These are phyloP conservation scores for Cryptococcus sp. DNA, from an alignment of 1,284 basidiomycete species.

Conservation along the genomic window DNA sequence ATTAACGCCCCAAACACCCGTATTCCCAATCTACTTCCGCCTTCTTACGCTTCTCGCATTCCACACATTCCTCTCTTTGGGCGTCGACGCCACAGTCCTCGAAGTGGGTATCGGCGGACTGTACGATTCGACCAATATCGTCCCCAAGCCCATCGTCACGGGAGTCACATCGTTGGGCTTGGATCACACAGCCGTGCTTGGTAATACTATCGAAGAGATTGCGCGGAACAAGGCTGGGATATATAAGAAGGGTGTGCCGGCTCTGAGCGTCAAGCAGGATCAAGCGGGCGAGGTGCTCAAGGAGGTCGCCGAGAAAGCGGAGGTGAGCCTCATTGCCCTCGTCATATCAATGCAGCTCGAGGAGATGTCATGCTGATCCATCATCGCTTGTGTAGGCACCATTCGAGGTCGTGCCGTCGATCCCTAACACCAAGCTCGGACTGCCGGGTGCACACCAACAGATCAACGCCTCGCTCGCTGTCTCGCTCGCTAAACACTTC, in stretches of 20 bases:
- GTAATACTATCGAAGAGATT: slow-evolving; percentile 86
- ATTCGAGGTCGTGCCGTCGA: slow-evolving; percentile 40
- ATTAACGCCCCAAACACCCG: slow-evolving; percentile 61
- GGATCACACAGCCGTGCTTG: slow-evolving; percentile 89
- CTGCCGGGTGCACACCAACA: slow-evolving; percentile 87
- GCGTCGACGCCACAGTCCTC: slow-evolving; percentile 84
- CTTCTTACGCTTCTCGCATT: slow-evolving; percentile 91
- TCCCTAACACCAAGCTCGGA: slow-evolving; percentile 59
- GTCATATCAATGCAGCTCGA: neutral
- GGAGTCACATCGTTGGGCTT: slow-evolving; percentile 89
- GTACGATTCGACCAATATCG: slow-evolving; percentile 95
- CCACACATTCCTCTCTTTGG: slow-evolving; percentile 74
- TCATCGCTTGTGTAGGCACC: slow-evolving; percentile 20
- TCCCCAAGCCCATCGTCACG: slow-evolving; percentile 83
- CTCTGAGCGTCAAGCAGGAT: slow-evolving; percentile 75
- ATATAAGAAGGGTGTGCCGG: slow-evolving; percentile 86
- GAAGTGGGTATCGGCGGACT: slow-evolving; percentile 97
- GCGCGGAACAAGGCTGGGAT: slow-evolving; percentile 97
- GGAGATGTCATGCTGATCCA: slow-evolving; percentile 66
- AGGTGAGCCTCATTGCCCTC: slow-evolving; percentile 54
- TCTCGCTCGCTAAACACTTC: slow-evolving; percentile 73
- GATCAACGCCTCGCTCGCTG: slow-evolving; percentile 86
- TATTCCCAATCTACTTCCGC: slow-evolving; percentile 84
- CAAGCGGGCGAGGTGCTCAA: slow-evolving; percentile 70
- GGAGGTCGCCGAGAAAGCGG: slow-evolving; percentile 66